Evolutionary conservation across 768 basidiomycete species (phyloP).

Genomic region (Coprinopsis cinerea): DNA sequence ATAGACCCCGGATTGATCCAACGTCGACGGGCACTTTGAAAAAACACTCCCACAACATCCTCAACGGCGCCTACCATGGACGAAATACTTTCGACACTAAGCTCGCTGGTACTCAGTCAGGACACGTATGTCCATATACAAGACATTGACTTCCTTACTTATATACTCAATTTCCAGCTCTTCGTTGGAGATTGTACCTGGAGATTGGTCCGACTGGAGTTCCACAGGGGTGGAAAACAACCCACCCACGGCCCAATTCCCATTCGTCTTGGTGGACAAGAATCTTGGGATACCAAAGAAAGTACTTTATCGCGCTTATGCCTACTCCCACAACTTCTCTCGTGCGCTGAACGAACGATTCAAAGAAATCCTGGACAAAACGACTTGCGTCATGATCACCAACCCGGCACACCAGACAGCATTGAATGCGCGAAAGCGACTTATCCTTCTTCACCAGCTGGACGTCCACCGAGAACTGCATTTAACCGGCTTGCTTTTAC

Average conservation of each 20-base stretch:
- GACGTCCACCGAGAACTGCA: constrained; percentile 41
- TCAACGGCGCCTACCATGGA: no score
- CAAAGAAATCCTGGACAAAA: constrained; percentile 24
- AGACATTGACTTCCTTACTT: background rate
- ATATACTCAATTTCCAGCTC: constrained; percentile 22
- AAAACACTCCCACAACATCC: background rate
- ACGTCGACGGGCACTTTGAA: background rate
- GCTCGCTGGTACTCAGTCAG: background rate
- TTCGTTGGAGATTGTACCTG: constrained; percentile 62
- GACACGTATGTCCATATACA: no score
- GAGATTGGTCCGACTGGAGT: constrained; percentile 44
- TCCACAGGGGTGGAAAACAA: constrained; percentile 4
- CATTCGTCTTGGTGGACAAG: constrained; percentile 51
- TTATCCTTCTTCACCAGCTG: constrained; percentile 34
- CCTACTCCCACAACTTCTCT: constrained; percentile 29
- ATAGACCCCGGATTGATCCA: constrained; percentile 7
- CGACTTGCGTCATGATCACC: constrained; percentile 50
- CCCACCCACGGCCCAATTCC: constrained; percentile 25
- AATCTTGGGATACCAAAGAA: constrained; percentile 65
- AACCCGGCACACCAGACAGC: constrained; percentile 71
- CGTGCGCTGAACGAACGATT: constrained; percentile 12
- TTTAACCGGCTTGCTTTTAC: constrained; percentile 39
- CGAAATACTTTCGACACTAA: no score
- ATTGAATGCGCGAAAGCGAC: constrained; percentile 51
- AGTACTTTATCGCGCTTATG: constrained; percentile 45